Evolutionary conservation across 352 stramenopile species (phyloP), one percentile per base, ranked within the genome.

Genomic region (Phytophthora multivora): DNA sequence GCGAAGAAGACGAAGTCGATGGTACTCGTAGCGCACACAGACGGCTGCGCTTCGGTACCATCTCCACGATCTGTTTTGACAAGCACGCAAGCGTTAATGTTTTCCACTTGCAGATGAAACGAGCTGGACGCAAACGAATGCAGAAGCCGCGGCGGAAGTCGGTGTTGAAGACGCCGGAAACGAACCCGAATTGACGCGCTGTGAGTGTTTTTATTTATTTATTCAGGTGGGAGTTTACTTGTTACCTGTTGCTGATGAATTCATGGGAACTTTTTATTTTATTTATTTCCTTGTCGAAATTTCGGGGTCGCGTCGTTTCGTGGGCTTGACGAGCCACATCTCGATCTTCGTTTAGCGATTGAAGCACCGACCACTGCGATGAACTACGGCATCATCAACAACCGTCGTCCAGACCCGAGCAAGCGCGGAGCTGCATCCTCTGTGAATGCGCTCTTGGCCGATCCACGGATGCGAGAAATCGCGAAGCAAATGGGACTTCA

Each of bases 371-470:
- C 40, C 26, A 43, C 31, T 51, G 13, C 48, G 13, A 95, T 92
- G 87, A 94, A 94, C 63, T 90, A 90, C 78, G 83, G 80, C 33
- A 94, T 95, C 70, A 79, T 95, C 39, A 75, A 95, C 71, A 95
- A 93, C 63, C 68, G 74, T 11, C 81, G 85, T 1, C 69, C 79
- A 10, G 60, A 71, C 5, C 36, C 71, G 23, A 77, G 60, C 23
- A 71, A 72, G 35, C 51, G 13, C 28, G 54, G 55, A 18, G 25
- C 12, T 15, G 36, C 49, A 21, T 68, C 52, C 1, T 63, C 56
- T 1, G 55, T 71, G 19, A 79, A 73, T 45, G 61, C 75, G 18
- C 52, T 90, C 28, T 61, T 91, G 19, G 63, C 66, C 10, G 82
- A 92, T 57, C 55, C 74, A 26, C 78, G 82, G 4, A 75, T 94